Evolutionary conservation across 2,329 filamentous ascomycete species (phyloP), one percentile per base, ranked within the genome.

Genomic region (Xylariaceae sp.): DNA sequence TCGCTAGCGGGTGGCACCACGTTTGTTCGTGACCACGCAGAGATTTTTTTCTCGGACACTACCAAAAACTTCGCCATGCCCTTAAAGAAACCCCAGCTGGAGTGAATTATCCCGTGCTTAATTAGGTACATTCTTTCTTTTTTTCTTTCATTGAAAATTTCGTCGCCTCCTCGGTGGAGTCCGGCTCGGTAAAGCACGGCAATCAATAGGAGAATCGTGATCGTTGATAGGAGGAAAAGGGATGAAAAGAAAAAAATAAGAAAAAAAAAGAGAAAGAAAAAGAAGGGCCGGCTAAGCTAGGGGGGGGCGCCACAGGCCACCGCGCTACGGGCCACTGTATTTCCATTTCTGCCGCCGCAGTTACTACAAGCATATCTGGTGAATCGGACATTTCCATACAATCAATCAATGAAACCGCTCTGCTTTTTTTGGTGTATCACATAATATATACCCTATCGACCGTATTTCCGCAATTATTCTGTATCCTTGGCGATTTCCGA

Each of bases 181-280:
- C 37, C 37, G 9, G 8, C 48, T 41, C 65, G 65, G 65, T 54
- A 65, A 66, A 51, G 15, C 59, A 54, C 65, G 65, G 65, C 63
- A 61, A n/a, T n/a, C 10, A 17, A 6, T 18, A 18, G 17, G 37
- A 41, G 37, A 41, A 10, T 41, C 11, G 37, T 9, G 37, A 13
- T 41, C 3, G 23, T 41, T 41, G 11, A 41, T 41, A 41, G 11
- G 23, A 41, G 1, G 37, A 13, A 9, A 41, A 41, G 11, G 37
- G 37, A 13, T 13, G 37, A 41, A 41, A 41, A 41, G 11, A 41
- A 41, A 8, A 41, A 13, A 41, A 41, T 4, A 4, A n/a, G n/a
- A 41, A 41, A 41, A 8, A 41, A 41, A 41, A 1, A 41, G 8
- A 9, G 37, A 41, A 41, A 9, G 8, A 41, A 45, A 6, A 45